A percentile compares a stretch with the other conserved stretches of the same genome.
phyloP scores from a whole-genome alignment of 2,329 filamentous ascomycete species.

The Colletotrichum coccodes region DNA sequence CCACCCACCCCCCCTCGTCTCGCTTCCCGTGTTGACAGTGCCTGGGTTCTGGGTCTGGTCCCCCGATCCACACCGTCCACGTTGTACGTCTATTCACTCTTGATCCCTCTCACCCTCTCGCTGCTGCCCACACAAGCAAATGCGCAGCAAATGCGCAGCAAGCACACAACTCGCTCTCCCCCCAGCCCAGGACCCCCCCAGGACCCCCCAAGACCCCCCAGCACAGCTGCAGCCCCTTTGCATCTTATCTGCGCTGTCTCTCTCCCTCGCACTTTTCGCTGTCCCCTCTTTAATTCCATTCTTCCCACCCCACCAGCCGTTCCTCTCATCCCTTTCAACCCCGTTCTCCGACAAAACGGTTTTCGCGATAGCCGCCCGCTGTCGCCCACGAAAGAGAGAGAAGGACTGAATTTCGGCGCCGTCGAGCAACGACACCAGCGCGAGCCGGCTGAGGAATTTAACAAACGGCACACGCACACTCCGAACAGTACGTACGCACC shows the following conservation, averaged over 20 bases:
- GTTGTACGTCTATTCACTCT: conserved; percentile 22
- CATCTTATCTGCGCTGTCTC: background rate
- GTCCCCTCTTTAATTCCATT: conserved; percentile 27
- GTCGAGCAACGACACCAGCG: conserved; percentile 7
- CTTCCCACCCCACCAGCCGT: conserved; percentile 23
- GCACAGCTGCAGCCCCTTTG: conserved; percentile 1
- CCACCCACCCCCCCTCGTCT: background rate
- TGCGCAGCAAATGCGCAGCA: background rate
- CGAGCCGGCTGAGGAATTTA: conserved; percentile 1
- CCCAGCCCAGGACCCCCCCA: background rate
- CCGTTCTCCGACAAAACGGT: conserved; percentile 17
- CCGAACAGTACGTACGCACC: conserved; percentile 4
- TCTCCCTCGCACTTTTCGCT: background rate
- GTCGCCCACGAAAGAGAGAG: conserved; percentile 8
- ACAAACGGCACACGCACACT: background rate
- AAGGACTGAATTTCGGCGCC: background rate
- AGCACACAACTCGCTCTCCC: background rate
- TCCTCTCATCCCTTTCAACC: conserved; percentile 15
- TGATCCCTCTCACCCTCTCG: background rate
- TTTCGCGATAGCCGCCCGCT: conserved; percentile 5
- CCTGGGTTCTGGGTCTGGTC: conserved; percentile 5
- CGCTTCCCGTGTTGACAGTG: background rate
- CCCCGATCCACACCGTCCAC: conserved; percentile 15
- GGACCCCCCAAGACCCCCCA: background rate
- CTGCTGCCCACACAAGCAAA: background rate